Base-by-base conservation (phyloP, 1,139 yeast genomes). In the Debaryomyces nepalensis region DNA sequence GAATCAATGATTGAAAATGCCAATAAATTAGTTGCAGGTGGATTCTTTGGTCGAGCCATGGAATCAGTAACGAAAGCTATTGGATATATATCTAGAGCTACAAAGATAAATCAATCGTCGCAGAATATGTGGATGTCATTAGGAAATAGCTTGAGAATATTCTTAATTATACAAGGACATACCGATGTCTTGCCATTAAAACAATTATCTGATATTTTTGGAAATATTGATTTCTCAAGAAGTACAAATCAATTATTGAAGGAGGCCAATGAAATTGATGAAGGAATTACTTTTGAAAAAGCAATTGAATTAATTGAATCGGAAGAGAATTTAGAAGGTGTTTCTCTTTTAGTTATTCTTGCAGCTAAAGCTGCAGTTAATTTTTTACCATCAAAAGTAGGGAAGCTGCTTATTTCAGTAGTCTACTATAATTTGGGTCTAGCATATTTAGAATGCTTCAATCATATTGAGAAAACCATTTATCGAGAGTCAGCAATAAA, bases 381-480 rank as follows among this genome's bases (percentile, higher is more conserved):
- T 27, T 52, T 49, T 29, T 49, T 67, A 32, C 73, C 71, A n/a
- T 54, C 47, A 6, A 62, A 70, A 26, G 52, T 65, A 1, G 62
- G 80, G 20, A 76, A 79, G 54, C 64, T 76, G n/a, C 59, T 84
- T 14, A 67, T 79, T 36, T 80, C 96, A 0, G 71, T 83, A 9
- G 70, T 79, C 1, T 74, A 77, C 62, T 87, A 79, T 61, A 90
- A 91, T 55, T 61, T 88, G 24, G 97, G 95, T 1, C 60, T 85
- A 23, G 73, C 89, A 0, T 79, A 82, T 46, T 63, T 83, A 34
- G 75, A 78, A 33, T 74, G 79, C 0, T 78, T 61, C 48, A 56
- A 68, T 26, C 49, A 63, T n/a, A 57, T 70, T 15, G 63, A 67
- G 10, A 58, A 40, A 49, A 52, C 42, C 6, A 37, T 41, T 2